A percentile compares a stretch with the other conserved stretches of the same genome.
Evolutionary conservation across 345 rosid genomes (phyloP).

Genomic region (Viola odorata): DNA sequence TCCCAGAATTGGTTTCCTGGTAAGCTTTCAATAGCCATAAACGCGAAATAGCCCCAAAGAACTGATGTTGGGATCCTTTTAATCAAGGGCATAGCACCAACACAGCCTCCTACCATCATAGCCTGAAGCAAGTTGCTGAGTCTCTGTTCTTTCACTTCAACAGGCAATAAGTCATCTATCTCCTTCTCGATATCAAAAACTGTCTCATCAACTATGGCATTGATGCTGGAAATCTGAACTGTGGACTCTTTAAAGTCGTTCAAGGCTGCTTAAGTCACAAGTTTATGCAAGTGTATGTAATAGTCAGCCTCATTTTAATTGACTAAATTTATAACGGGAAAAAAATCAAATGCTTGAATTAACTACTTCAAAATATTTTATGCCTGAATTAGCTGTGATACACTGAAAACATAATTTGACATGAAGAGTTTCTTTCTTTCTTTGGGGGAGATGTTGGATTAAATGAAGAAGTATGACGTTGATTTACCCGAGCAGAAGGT

Average conservation of each 20-base stretch:
- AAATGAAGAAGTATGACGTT: neutral
- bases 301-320: neutral
- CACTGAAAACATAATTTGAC: too few species aligned
- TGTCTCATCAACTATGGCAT: constrained; percentile 17
- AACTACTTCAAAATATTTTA: too few species aligned
- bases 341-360: too few species aligned
- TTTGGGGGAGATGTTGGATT: neutral
- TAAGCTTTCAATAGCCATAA: constrained; percentile 32
- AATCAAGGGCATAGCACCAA: constrained; percentile 27
- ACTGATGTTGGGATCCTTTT: constrained; percentile 30
- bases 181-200: constrained; percentile 27
- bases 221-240: constrained; percentile 12
- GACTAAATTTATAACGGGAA: too few species aligned
- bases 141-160: constrained; percentile 28
- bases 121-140: constrained; percentile 28
- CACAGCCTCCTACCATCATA: constrained; percentile 20
- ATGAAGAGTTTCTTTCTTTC: too few species aligned
- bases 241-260: constrained; percentile 21
- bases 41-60: constrained; percentile 30
- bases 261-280: constrained; percentile 8
- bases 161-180: constrained; percentile 23
- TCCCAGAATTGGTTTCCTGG: constrained; percentile 35
- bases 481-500: constrained; percentile 33
- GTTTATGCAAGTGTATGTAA: neutral
- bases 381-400: too few species aligned